Conservation (phyloP, 495 filamentous ascomycete species). For the Barbatosphaeria neglecta region DNA sequence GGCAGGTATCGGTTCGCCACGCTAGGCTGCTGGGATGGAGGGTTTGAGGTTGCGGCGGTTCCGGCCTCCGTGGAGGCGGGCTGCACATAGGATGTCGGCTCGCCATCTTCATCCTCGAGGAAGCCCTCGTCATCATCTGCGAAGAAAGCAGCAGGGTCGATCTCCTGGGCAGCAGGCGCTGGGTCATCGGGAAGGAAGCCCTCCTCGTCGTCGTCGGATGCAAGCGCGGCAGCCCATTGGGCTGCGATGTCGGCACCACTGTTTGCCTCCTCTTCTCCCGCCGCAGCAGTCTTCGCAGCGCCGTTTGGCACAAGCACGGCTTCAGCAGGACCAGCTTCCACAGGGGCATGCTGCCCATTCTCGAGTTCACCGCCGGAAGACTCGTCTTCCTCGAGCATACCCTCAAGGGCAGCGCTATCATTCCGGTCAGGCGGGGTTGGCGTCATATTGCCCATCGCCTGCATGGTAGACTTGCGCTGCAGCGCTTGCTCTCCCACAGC, state of each 20-base stretch:
- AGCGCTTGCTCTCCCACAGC: constrained; percentile 15
- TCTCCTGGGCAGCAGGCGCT: constrained; percentile 19
- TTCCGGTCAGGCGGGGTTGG: constrained; percentile 10
- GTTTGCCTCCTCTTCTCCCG: constrained; percentile 1
- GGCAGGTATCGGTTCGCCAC: constrained; percentile 10
- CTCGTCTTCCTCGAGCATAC: constrained; percentile 24
- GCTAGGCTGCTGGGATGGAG: constrained; percentile 3
- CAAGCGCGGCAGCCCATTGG: constrained; percentile 74
- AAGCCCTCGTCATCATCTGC: constrained; percentile 65
- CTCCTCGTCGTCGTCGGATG: constrained; percentile 65
- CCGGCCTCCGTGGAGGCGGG: constrained; percentile 3
- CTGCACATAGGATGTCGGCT: constrained; percentile 10
- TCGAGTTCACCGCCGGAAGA: no score
- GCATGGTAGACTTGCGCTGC: constrained; percentile 48
- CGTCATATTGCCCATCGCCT: constrained; percentile 34
- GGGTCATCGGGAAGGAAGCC: constrained; percentile 38
- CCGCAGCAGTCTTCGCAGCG: constrained; percentile 1
- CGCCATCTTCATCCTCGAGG: constrained; percentile 45
- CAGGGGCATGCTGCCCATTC: constrained; percentile 3
- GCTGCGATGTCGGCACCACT: constrained; percentile 50
- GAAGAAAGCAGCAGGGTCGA: constrained; percentile 47
- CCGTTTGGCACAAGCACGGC: constrained; percentile 12
- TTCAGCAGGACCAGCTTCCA: constrained; percentile 2
- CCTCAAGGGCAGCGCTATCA: constrained; percentile 22
- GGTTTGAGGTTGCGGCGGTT: constrained; percentile 1